A percentile compares a stretch with the other conserved stretches of the same genome.
Evolutionary conservation across 1,284 basidiomycete genomes (phyloP).

Genomic region (Heimioporus retisporus): DNA sequence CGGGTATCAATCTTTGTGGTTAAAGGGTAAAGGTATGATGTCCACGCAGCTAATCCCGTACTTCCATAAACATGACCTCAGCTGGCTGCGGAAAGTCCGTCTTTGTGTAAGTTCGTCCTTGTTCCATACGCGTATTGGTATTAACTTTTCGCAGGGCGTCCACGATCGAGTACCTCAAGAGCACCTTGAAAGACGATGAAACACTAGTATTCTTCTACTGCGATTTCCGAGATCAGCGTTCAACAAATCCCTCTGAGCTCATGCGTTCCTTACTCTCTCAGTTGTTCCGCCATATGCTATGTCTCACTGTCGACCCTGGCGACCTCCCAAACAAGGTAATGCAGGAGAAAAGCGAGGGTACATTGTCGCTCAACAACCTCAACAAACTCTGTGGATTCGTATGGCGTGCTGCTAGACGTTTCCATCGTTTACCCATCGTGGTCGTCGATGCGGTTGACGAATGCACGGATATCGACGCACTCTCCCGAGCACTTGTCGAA

Average conservation of each 20-base stretch:
- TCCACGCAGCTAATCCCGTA: neutral
- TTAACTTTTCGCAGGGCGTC: conserved; percentile 9
- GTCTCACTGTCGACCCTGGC: too few relatives aligned
- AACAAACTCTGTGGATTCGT: too few relatives aligned
- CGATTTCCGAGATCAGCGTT: conserved; percentile 10
- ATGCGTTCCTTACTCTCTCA: conserved; percentile 11
- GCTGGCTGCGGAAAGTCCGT: conserved; percentile 17
- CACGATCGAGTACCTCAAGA: conserved; percentile 7
- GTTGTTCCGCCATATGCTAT: too few relatives aligned
- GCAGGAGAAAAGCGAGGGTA: too few relatives aligned
- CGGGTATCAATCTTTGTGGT: too few relatives aligned
- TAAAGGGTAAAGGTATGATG: conserved; percentile 14
- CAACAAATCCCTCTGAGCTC: neutral
- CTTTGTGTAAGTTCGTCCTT: neutral
- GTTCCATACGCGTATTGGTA: neutral
- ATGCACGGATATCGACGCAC: conserved; percentile 6
- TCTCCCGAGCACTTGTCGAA: neutral
- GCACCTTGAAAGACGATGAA: neutral
- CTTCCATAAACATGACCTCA: neutral
- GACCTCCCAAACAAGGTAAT: too few relatives aligned
- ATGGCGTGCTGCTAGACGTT: too few relatives aligned
- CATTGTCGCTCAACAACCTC: too few relatives aligned
- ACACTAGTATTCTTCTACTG: conserved; percentile 12
- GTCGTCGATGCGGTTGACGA: conserved; percentile 15
- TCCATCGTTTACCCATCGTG: too few relatives aligned